A percentile compares a stretch with the other conserved stretches of the same genome.
phyloP scores from a whole-genome alignment of 148 eudicot genomes.

The Dysphania ambrosioides region DNA sequence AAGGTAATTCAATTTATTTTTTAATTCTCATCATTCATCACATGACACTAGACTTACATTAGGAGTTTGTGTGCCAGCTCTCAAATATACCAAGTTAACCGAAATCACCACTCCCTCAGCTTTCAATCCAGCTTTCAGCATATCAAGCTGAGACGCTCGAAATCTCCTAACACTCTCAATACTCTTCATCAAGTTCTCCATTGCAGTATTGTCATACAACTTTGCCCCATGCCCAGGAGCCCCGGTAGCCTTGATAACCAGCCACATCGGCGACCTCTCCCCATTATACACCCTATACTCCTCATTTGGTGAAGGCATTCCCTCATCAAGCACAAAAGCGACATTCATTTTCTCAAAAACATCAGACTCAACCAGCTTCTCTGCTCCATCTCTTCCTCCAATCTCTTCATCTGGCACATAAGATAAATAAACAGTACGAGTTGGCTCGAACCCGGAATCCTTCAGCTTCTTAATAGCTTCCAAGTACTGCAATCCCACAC shows the following conservation, averaged over 20 bases:
- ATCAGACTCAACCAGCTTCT: conserved; percentile 58
- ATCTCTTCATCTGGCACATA: conserved; percentile 95
- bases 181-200: conserved; percentile 90
- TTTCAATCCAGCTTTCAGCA: conserved; percentile 71
- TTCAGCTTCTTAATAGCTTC: conserved; percentile 81
- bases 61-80: conserved; percentile 89
- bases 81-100: conserved; percentile 79
- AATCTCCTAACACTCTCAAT: conserved; percentile 74
- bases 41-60: conserved; percentile 40
- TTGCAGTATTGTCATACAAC: conserved; percentile 80
- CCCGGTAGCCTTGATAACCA: conserved; percentile 81
- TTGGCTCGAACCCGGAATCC: conserved; percentile 58
- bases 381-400: conserved; percentile 87
- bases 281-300: conserved; percentile 62
- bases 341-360: conserved; percentile 66
- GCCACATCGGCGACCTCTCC: conserved; percentile 89
- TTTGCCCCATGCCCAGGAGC: conserved; percentile 95
- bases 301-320: conserved; percentile 66
- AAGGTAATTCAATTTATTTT: not conserved
- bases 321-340: conserved; percentile 82
- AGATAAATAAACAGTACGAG: conserved; percentile 66
- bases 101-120: conserved; percentile 83
- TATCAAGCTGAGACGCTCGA: conserved; percentile 80
- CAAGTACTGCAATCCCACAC: conserved; percentile 88
- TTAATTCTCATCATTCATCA: not conserved